These are phyloP conservation scores for Pichia heedii DNA, from an alignment of 805 yeast genomes.

Conservation along the genomic window DNA sequence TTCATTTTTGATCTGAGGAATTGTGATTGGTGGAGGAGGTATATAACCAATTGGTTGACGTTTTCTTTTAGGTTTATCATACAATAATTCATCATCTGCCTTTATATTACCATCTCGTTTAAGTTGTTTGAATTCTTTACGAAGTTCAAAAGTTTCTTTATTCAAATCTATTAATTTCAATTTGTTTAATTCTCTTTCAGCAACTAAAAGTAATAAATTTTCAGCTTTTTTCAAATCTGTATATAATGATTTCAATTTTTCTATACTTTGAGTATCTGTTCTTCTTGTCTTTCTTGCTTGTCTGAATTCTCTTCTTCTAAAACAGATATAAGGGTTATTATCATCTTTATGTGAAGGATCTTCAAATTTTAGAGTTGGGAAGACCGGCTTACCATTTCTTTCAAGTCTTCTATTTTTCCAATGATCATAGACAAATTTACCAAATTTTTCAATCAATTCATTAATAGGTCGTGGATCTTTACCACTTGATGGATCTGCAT, in stretches of 20 bases:
- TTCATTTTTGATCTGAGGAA: slow-evolving; percentile 1
- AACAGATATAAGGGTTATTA: slow-evolving; percentile 89
- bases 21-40: slow-evolving; percentile 6
- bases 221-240: slow-evolving; percentile 71
- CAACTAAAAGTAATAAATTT: slow-evolving; percentile 56
- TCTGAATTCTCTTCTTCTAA: slow-evolving; percentile 89
- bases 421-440: slow-evolving; percentile 62
- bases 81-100: slow-evolving; percentile 73
- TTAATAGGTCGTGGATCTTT: slow-evolving; percentile 36
- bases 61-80: slow-evolving; percentile 56
- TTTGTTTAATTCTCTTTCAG: slow-evolving; percentile 64
- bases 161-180: slow-evolving; percentile 56
- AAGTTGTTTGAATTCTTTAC: slow-evolving; percentile 61
- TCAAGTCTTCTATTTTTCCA: slow-evolving; percentile 71
- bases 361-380: slow-evolving; percentile 75
- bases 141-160: slow-evolving; percentile 55
- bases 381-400: slow-evolving; percentile 59
- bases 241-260: slow-evolving; percentile 64
- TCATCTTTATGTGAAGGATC: slow-evolving; percentile 78
- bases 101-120: slow-evolving; percentile 69
- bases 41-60: slow-evolving; percentile 23
- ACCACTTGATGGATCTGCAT: slow-evolving; percentile 31
- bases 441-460: slow-evolving; percentile 47
- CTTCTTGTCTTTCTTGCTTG: slow-evolving; percentile 95
- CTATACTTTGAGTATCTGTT: slow-evolving; percentile 84